Base-by-base conservation (phyloP, 768 basidiomycete genomes). In the Boletus rubropictus region DNA sequence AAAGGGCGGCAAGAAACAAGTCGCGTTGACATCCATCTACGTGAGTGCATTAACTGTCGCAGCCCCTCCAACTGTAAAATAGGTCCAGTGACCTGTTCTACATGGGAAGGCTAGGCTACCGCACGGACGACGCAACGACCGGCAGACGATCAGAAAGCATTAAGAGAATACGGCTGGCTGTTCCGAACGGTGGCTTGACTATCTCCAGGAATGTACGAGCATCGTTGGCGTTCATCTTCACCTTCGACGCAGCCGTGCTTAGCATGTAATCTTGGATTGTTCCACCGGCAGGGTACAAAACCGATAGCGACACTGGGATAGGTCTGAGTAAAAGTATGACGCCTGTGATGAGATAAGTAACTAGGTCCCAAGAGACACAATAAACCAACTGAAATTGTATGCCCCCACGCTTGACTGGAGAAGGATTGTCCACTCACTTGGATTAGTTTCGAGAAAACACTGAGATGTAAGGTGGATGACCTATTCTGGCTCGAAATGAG, bases 151-250 rank as follows among this genome's bases (percentile, higher is more conserved):
- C 42, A 80, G 65, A 80, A 51, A 79, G 75, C 1, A 72, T 72
- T 54, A 79, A 80, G 17, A 79, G 58, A 9, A 77, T 50, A 46
- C 79, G 78, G 0, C 69, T 66, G 0, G 61, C 63, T 2, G 69
- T 74, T 4, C 77, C 77, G 43, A 75, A 78, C 10, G 76, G 69
- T 0, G 63, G 66, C 48, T 73, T 71, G 28, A 77, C 75, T 28
- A 81, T 78, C 68, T 82, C 78, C 21, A 79, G 63, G 53, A 78
- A 81, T 0, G 79, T 82, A 52, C 76, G 76, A 0, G 78, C 78
- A 14, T 74, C 72, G 27, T 78, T 78, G 0, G 79, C 80, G 41
- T 80, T 80, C 69, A 72, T 72, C 59, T 81, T 82, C 10, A 81
- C 73, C 55, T 79, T 76, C 1, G 76, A 72, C 25, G 77, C 77